A percentile compares a stretch with the other conserved stretches of the same genome.
Conservation (phyloP, 2,329 filamentous ascomycete genomes). For the Cladophialophora chaetospira region DNA sequence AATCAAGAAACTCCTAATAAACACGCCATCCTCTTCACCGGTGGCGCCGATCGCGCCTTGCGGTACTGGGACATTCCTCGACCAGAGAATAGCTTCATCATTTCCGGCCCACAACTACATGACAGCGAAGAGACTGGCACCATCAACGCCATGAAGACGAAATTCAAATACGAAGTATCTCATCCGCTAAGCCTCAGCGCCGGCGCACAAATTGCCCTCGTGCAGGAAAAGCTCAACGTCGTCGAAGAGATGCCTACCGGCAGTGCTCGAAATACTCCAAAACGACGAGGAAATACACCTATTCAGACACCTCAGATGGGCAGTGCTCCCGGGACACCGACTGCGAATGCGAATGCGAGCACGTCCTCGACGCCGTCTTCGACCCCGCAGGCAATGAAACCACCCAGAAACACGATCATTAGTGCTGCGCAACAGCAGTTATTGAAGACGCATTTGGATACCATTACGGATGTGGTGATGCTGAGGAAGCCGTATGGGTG, state of each 20-base stretch:
- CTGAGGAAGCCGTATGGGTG: conserved; percentile 89
- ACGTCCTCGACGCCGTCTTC: conserved; percentile 1
- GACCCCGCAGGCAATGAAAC: conserved; percentile 39
- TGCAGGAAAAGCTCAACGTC: conserved; percentile 63
- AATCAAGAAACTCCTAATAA: conserved; percentile 52
- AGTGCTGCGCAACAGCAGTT: conserved; percentile 84
- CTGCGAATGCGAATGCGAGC: background rate
- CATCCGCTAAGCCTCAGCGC: conserved; percentile 49
- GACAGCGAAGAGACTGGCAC: conserved; percentile 56
- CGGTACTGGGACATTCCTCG: conserved; percentile 89
- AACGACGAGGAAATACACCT: conserved; percentile 36
- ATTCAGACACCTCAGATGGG: background rate
- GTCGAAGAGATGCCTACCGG: conserved; percentile 36
- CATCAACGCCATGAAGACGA: conserved; percentile 35
- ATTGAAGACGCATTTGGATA: conserved; percentile 82
- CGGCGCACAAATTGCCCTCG: conserved; percentile 64
- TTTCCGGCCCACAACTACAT: conserved; percentile 66
- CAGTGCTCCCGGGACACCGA: conserved; percentile 15
- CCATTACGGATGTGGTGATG: conserved; percentile 83
- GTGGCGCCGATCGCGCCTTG: conserved; percentile 84
- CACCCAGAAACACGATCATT: conserved; percentile 78
- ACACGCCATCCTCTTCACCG: conserved; percentile 82
- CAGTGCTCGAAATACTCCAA: background rate
- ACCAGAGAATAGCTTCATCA: conserved; percentile 74
- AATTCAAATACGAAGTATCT: conserved; percentile 69